These are phyloP conservation scores for Penicillium sp. DNA, from an alignment of 2,329 filamentous ascomycete species.

Conservation along the genomic window DNA sequence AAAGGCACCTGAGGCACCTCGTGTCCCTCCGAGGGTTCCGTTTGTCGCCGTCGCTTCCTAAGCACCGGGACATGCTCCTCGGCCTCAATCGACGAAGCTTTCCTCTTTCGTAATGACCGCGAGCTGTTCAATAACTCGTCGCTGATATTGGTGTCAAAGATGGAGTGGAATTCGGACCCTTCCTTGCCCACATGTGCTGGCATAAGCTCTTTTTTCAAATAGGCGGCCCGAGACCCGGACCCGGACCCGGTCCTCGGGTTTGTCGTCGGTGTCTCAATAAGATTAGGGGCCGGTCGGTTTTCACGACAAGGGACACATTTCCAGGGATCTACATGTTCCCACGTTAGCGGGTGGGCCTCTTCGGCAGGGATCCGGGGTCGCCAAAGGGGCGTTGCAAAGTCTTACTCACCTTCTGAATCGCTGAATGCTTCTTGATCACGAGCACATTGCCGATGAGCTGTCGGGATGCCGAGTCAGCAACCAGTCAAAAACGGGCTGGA, in stretches of 20 bases:
- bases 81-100: constrained; percentile 70
- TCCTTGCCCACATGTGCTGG: constrained; percentile 68
- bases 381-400: neutral
- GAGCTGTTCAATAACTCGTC: constrained; percentile 77
- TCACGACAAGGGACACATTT: constrained; percentile 63
- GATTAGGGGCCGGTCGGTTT: constrained; percentile 41
- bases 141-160: constrained; percentile 73
- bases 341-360: constrained; percentile 34
- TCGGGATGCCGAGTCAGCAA: constrained; percentile 51
- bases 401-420: constrained; percentile 63
- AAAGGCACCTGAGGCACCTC: constrained; percentile 24
- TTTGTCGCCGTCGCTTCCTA: constrained; percentile 55
- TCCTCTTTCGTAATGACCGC: constrained; percentile 80
- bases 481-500: constrained; percentile 22
- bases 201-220: constrained; percentile 72
- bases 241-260: constrained; percentile 62
- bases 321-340: constrained; percentile 62
- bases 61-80: constrained; percentile 51
- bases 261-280: constrained; percentile 24
- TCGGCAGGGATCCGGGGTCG: neutral
- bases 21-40: constrained; percentile 27
- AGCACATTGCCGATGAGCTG: constrained; percentile 91
- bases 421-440: constrained; percentile 68
- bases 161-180: constrained; percentile 73
- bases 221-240: too few species aligned